phyloP scores from a whole-genome alignment of 495 filamentous ascomycete species.

The Neurospora sublineolata region DNA sequence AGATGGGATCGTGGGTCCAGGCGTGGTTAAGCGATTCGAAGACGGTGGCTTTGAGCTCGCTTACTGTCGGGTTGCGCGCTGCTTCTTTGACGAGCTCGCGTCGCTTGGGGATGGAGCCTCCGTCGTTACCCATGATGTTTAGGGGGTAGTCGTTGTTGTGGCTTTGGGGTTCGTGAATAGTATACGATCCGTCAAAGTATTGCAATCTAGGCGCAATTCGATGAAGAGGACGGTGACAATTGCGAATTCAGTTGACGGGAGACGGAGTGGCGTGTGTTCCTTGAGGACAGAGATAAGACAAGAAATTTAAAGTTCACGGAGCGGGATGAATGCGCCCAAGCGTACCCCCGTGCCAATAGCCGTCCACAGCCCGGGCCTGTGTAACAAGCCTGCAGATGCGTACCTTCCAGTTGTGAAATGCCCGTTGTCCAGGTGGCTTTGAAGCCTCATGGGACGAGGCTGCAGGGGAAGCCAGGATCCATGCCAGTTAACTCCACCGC shows the following conservation, averaged over 20 bases:
- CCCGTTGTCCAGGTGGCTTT: not conserved
- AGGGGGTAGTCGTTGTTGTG: not conserved
- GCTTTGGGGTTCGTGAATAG: not conserved
- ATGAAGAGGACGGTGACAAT: not conserved
- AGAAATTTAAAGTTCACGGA: not conserved
- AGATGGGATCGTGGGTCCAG: slow-evolving; percentile 81
- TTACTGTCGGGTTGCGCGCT: slow-evolving; percentile 67
- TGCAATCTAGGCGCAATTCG: not conserved
- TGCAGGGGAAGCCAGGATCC: not conserved
- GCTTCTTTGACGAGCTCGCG: slow-evolving; percentile 90
- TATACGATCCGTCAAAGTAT: not conserved
- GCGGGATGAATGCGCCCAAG: not conserved
- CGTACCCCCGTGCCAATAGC: not conserved
- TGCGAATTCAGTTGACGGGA: not conserved
- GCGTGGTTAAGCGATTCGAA: slow-evolving; percentile 71
- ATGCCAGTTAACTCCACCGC: not conserved
- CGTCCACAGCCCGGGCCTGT: not conserved
- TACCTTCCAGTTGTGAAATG: not conserved
- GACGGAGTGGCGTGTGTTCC: not conserved
- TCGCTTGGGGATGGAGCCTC: slow-evolving; percentile 79
- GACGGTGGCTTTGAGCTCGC: slow-evolving; percentile 79
- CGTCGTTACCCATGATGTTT: slow-evolving; percentile 80
- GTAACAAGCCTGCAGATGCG: not conserved
- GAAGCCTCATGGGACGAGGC: not conserved
- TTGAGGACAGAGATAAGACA: not conserved